Evolutionary conservation across 2,329 filamentous ascomycete genomes (phyloP), one percentile per base, ranked within the genome.

Genomic region (Dryadomyces quercus-mongolicae): DNA sequence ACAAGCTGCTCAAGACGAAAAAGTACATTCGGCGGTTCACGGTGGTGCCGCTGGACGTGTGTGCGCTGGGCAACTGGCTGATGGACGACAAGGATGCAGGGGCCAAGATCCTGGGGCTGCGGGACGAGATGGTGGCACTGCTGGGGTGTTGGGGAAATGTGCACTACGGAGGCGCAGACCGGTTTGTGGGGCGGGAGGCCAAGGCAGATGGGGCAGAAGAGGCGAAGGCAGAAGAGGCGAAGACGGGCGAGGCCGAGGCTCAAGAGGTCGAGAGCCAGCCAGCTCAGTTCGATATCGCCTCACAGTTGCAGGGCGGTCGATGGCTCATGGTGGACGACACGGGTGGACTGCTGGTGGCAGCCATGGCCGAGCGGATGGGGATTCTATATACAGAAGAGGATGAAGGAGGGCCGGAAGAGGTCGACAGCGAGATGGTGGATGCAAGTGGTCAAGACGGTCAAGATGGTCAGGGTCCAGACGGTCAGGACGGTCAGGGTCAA

Each of bases 1-100:
- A 98, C 70, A 95, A 93, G 64, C 74, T 97, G 18, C 77, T 95
- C 48, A 98, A 98, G 72, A 86, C 88, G 59, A 91, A 85, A 66
- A 98, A 98, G 70, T 97, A 95, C 66, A 78, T 97, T 59, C 84
- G 86, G 62, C 78, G 90, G 13, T 97, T 98, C 64, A 88, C 86
- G 0, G 81, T 93, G 1, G 68, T 95, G 52, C 92, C 92, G 0
- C 71, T 97, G 61, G 90, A 96, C 64, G 82, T 94, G 15, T 77
- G 83, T 0, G 77, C 82, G 59, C 73, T 97, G 58, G 82, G 83
- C 20, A 80, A 89, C 60, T 94, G 86, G 74, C 75, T 92, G 63
- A 70, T 95, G 51, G 76, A 85, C 55, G 88, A 94, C 62, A 88
- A 86, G 63, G 91, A 97, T 61, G 76, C 88, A 0, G 72, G 61